Evolutionary conservation across 768 basidiomycete species (phyloP), one percentile per base, ranked within the genome.

Genomic region (Macrolepiota albuminosa): DNA sequence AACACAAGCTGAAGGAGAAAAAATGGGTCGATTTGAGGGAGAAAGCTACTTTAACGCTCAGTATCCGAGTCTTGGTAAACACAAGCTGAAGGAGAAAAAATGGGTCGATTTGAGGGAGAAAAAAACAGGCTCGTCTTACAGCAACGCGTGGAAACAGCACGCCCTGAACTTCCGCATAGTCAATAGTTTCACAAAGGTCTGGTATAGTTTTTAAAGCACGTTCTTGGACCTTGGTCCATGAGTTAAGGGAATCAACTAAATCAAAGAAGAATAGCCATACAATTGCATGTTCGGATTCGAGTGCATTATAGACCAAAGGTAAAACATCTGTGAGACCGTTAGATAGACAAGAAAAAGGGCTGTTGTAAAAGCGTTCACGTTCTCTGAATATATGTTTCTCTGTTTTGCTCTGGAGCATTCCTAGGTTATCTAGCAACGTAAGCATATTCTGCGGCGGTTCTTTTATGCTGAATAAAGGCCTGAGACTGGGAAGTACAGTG

Each of bases 391-490:
- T 83, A 10, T 73, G 74, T 63, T 94, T 93, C 56, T 91, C 87
- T 2, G 94, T 95, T 75, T 99, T 99, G 60, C 80, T 84, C 67
- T 95, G 93, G 33, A 99, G 78, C 75, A 95, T 83, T 26, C 82
- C 76, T 8, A 99, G 79, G 67, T 96, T 96, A 66, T 98, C 95
- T 48, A 99, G 72, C 29, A 99, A 75, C 0, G 94, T 95, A 54
- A 98, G 72, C 92, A 98, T 96, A 64, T 95, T 97, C 73, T 98
- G 95, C 0, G 96, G 95, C 18, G 97, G 96, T 67, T 99, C 97
- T 70, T 91, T 94, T 68, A 98, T 77, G 0, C 77, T 79, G 63
- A 99, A 99, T 18, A 99, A 73, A 0, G 95, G 96, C 68, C 90
- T 94, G 39, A 98, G 79, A 66, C 87, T 89, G 1, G 94, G 93